Evolutionary conservation across 129 eudicot genomes (phyloP).

Genomic region (Gnaphalium uliginosum): DNA sequence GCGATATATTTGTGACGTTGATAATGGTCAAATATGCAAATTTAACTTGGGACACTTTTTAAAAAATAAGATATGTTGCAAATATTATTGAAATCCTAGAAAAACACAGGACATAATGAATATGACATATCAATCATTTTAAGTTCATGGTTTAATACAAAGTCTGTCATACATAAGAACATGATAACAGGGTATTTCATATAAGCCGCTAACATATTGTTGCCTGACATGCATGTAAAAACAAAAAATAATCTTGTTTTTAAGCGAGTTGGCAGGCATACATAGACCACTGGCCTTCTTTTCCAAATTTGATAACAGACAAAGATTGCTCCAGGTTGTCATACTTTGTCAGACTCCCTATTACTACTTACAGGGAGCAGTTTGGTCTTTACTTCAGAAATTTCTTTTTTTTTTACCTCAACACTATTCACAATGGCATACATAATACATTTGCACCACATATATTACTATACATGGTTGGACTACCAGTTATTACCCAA

Average conservation of each 20-base stretch:
- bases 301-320: conserved; percentile 46
- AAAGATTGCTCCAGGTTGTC: conserved; percentile 60
- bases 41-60: background rate
- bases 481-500: conserved; percentile 22
- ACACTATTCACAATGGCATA: background rate
- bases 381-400: conserved; percentile 40
- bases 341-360: conserved; percentile 35
- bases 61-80: conserved; percentile 13
- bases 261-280: conserved; percentile 23
- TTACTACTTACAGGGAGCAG: conserved; percentile 40
- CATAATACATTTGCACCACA: background rate
- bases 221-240: conserved; percentile 39
- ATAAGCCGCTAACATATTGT: conserved; percentile 35
- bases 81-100: conserved; percentile 11
- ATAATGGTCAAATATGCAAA: background rate
- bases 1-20: background rate
- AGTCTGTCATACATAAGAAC: conserved; percentile 20
- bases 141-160: conserved; percentile 26
- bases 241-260: conserved; percentile 26
- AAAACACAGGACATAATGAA: conserved; percentile 27
- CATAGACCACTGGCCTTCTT: conserved; percentile 36
- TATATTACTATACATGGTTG: background rate
- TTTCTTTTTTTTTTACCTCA: conserved; percentile 13
- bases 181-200: conserved; percentile 30
- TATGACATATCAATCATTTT: conserved; percentile 40